phyloP scores from a whole-genome alignment of 306 rosid species.

The Inga leiocalycina region DNA sequence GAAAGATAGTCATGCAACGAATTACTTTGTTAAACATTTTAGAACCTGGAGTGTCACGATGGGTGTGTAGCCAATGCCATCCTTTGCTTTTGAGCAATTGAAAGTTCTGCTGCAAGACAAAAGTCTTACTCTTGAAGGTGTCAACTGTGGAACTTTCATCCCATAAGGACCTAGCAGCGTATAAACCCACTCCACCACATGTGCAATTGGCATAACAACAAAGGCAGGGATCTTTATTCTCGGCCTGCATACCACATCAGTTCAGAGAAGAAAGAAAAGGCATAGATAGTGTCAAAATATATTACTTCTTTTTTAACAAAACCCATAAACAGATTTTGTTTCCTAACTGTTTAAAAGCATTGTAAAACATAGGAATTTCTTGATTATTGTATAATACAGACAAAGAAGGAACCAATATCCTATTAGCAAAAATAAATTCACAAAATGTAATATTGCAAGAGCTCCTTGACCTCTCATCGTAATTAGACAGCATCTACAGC shows the following conservation, averaged over 20 bases:
- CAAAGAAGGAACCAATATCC: constrained; percentile 2
- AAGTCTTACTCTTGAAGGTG: constrained; percentile 94
- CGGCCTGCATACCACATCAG: constrained; percentile 75
- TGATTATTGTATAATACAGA: background rate
- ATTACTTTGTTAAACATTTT: constrained; percentile 26
- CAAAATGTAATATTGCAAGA: background rate
- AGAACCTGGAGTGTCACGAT: constrained; percentile 78
- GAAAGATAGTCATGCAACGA: constrained; percentile 13
- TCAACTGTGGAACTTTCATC: constrained; percentile 95
- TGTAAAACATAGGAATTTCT: background rate
- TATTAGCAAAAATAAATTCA: constrained; percentile 1
- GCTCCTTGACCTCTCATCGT: background rate
- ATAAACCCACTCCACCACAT: constrained; percentile 73
- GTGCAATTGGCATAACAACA: constrained; percentile 89
- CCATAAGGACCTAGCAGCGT: constrained; percentile 92
- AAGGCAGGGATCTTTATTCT: constrained; percentile 78
- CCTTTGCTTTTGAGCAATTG: constrained; percentile 86
- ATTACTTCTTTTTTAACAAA: background rate
- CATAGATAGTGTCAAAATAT: constrained; percentile 7
- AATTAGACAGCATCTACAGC: constrained; percentile 26
- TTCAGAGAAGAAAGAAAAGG: constrained; percentile 40
- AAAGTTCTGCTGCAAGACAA: constrained; percentile 84
- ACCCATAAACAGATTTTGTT: constrained; percentile 10
- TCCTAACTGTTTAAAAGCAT: background rate
- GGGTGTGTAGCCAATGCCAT: constrained; percentile 78